Percentiles rank a stretch among this genome's conserved stretches.
Conservation (phyloP, 108 stramenopile species). For the Skeletonema menzelii region DNA sequence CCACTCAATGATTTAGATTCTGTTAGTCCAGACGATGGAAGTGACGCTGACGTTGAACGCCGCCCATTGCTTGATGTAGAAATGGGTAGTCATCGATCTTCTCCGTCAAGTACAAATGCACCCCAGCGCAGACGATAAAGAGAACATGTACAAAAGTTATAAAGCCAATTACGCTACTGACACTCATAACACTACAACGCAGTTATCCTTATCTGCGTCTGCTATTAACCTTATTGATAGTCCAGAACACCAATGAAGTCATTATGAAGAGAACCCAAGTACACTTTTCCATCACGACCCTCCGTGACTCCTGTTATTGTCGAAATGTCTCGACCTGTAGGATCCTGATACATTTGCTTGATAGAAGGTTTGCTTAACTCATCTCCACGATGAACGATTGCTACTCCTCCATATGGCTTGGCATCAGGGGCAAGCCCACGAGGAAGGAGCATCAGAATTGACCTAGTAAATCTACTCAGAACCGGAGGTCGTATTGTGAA, state of each 20-base stretch:
- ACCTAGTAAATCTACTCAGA: constrained; percentile 29
- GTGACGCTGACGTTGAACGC: neutral
- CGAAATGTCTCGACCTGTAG: constrained; percentile 48
- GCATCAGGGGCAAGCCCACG: constrained; percentile 28
- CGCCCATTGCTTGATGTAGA: neutral
- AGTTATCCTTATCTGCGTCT: no score
- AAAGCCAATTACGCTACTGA: neutral
- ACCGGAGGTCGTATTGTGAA: constrained; percentile 33
- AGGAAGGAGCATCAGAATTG: constrained; percentile 58
- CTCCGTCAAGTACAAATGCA: neutral
- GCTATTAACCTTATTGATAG: neutral
- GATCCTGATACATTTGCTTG: constrained; percentile 57
- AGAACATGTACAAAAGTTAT: neutral
- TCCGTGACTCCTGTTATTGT: constrained; percentile 66
- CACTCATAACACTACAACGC: no score
- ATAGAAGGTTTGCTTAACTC: constrained; percentile 25
- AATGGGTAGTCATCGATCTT: neutral
- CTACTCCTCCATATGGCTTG: constrained; percentile 48
- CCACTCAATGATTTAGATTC: neutral
- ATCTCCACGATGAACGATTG: constrained; percentile 47
- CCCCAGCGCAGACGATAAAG: neutral
- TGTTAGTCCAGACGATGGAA: neutral
- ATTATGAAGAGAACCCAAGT: constrained; percentile 71
- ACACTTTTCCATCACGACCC: constrained; percentile 49
- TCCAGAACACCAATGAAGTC: constrained; percentile 64